Evolutionary conservation across 2,329 filamentous ascomycete species (phyloP), one percentile per base, ranked within the genome.

Genomic region (Colletotrichum eleusines): DNA sequence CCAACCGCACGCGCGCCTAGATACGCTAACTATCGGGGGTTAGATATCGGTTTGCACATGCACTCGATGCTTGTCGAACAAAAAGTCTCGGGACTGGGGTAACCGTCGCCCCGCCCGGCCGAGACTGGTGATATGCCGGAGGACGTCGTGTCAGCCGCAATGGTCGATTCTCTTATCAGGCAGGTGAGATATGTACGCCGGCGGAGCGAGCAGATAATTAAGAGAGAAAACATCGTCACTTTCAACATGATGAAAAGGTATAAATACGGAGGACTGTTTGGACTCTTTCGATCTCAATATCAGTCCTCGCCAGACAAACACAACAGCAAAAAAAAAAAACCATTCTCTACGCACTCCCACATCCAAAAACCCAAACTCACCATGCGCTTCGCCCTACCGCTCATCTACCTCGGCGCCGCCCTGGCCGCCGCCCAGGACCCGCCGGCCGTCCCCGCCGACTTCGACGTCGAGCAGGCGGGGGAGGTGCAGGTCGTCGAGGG

Each of bases 141-240:
- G 44, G 8, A 14, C 2, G n/a, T 26, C 4, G 11, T 14, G n/a
- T 23, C n/a, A 23, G 5, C 9, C n/a, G 14, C 1, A 14, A 23
- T 12, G n/a, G 44, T n/a, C n/a, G n/a, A n/a, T n/a, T n/a, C n/a
- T n/a, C n/a, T n/a, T n/a, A 48, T 26, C 26, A 11, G n/a, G n/a
- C 11, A 5, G 8, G n/a, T 14, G n/a, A 14, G n/a, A 26, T 23
- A n/a, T n/a, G n/a, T 6, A 23, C 26, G 4, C n/a, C 4, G 9
- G 4, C 44, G 5, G 5, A 48, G 4, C 5, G 20, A 48, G n/a
- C 6, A 23, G 9, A 12, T n/a, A 14, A 11, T n/a, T n/a, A n/a
- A n/a, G 23, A 46, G 9, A 4, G 4, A 1, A n/a, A 46, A 3
- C 2, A 1, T 11, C 7, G 11, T 12, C 1, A 1, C 3, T 46